Evolutionary conservation across 768 basidiomycete genomes (phyloP).

Genomic region (Boletus barrowsii): DNA sequence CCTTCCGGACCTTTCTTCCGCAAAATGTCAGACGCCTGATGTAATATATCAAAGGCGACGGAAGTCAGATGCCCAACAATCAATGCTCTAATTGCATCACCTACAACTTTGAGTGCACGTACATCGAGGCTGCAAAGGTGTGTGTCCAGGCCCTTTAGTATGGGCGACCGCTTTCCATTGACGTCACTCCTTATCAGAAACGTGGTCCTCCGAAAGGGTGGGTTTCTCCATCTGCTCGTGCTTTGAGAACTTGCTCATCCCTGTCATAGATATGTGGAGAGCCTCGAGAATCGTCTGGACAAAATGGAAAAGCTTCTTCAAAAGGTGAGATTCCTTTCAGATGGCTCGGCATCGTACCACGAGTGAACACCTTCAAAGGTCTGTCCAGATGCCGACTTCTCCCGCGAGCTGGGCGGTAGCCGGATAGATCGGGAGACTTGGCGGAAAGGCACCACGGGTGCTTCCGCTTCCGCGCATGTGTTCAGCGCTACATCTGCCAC

Average conservation of each 20-base stretch:
- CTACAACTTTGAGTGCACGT: slow-evolving; percentile 50
- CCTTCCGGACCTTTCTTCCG: neutral
- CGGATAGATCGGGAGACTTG: slow-evolving; percentile 40
- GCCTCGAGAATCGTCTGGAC: slow-evolving; percentile 57
- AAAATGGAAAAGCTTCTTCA: slow-evolving; percentile 62
- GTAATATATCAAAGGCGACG: slow-evolving; percentile 45
- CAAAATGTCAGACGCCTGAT: neutral
- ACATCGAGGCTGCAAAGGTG: slow-evolving; percentile 55
- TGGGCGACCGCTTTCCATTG: neutral
- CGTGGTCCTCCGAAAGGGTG: slow-evolving; percentile 39
- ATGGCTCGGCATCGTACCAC: neutral
- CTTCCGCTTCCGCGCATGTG: slow-evolving; percentile 12
- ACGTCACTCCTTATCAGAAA: slow-evolving; percentile 28
- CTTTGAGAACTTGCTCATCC: neutral
- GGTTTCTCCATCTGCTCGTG: neutral
- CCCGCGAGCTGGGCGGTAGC: slow-evolving; percentile 51
- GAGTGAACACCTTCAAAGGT: slow-evolving; percentile 39
- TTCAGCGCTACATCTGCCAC: slow-evolving; percentile 12
- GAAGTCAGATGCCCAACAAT: slow-evolving; percentile 53
- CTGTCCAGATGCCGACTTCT: slow-evolving; percentile 61
- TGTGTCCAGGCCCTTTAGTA: neutral
- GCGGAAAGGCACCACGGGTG: slow-evolving; percentile 17
- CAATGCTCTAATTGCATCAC: slow-evolving; percentile 55
- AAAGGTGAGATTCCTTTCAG: slow-evolving; percentile 35
- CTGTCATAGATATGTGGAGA: slow-evolving; percentile 54